Percentiles rank a stretch among this genome's conserved stretches.
Evolutionary conservation across 495 filamentous ascomycete genomes (phyloP).

Genomic region (Apodospora peruviana): DNA sequence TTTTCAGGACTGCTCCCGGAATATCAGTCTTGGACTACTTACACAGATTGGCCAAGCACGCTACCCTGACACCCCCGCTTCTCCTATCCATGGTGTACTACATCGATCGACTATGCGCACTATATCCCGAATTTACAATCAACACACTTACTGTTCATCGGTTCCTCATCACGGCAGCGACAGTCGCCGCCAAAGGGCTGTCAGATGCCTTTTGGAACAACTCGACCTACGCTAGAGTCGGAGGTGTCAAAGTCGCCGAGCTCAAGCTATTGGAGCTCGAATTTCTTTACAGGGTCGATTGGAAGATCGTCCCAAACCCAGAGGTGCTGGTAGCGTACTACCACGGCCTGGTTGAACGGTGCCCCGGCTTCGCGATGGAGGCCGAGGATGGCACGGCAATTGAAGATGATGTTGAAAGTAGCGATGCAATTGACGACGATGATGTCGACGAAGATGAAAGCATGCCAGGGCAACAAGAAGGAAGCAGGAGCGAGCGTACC

Average conservation of each 20-base stretch:
- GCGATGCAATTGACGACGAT: slow-evolving; percentile 15
- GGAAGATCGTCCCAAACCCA: slow-evolving; percentile 93
- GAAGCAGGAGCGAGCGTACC: not conserved
- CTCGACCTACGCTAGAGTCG: slow-evolving; percentile 87
- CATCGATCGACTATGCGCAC: slow-evolving; percentile 87
- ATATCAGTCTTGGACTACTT: slow-evolving; percentile 93
- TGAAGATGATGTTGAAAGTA: slow-evolving; percentile 14
- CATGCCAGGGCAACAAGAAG: not conserved
- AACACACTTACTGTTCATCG: slow-evolving; percentile 93
- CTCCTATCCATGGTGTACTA: slow-evolving; percentile 99
- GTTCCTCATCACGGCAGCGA: slow-evolving; percentile 91
- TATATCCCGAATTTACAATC: slow-evolving; percentile 91
- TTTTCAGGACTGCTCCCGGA: slow-evolving; percentile 71
- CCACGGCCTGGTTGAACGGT: slow-evolving; percentile 66
- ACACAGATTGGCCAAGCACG: slow-evolving; percentile 85
- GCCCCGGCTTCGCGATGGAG: slow-evolving; percentile 40
- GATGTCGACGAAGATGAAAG: slow-evolving; percentile 20
- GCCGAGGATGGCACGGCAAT: slow-evolving; percentile 16
- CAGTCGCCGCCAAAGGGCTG: slow-evolving; percentile 90
- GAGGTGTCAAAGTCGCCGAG: slow-evolving; percentile 82
- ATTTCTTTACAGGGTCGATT: slow-evolving; percentile 84
- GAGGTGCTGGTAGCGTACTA: slow-evolving; percentile 94
- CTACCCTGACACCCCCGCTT: slow-evolving; percentile 86
- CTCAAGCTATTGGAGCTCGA: slow-evolving; percentile 91
- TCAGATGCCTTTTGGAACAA: slow-evolving; percentile 98